Evolutionary conservation across 768 basidiomycete genomes (phyloP).

Genomic region (Postia placenta): DNA sequence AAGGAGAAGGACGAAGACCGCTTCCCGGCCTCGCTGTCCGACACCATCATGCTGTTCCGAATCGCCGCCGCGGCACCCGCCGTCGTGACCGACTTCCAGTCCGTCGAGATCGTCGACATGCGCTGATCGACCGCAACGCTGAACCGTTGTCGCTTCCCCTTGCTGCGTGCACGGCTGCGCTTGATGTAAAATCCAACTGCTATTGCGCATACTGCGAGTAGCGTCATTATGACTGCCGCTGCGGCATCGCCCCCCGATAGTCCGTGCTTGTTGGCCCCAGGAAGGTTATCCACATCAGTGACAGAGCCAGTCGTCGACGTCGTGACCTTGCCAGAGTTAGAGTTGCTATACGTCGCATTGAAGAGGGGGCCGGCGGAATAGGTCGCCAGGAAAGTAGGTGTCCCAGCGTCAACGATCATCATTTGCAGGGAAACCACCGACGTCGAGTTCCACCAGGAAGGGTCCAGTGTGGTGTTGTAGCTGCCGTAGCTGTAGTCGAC

Average conservation of each 20-base stretch:
- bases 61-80: slow-evolving; percentile 73
- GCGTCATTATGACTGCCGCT: slow-evolving; percentile 55
- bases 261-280: slow-evolving; percentile 17
- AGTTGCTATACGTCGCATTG: slow-evolving; percentile 51
- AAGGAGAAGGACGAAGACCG: slow-evolving; percentile 48
- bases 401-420: slow-evolving; percentile 45
- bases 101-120: slow-evolving; percentile 74
- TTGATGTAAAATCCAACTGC: slow-evolving; percentile 45
- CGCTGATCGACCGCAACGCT: slow-evolving; percentile 68
- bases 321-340: slow-evolving; percentile 38
- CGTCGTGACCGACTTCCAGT: slow-evolving; percentile 69
- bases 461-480: slow-evolving; percentile 44
- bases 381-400: slow-evolving; percentile 43
- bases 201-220: slow-evolving; percentile 48
- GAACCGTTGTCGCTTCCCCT: slow-evolving; percentile 52
- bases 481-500: slow-evolving; percentile 44
- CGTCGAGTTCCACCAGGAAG: slow-evolving; percentile 70
- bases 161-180: slow-evolving; percentile 41
- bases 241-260: slow-evolving; percentile 54
- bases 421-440: slow-evolving; percentile 46
- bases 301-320: slow-evolving; percentile 34
- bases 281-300: slow-evolving; percentile 29
- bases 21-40: slow-evolving; percentile 26
- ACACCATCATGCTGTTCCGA: slow-evolving; percentile 55
- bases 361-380: slow-evolving; percentile 67